Base-by-base conservation (phyloP, 768 basidiomycete species). In the Crassisporium funariophilum region DNA sequence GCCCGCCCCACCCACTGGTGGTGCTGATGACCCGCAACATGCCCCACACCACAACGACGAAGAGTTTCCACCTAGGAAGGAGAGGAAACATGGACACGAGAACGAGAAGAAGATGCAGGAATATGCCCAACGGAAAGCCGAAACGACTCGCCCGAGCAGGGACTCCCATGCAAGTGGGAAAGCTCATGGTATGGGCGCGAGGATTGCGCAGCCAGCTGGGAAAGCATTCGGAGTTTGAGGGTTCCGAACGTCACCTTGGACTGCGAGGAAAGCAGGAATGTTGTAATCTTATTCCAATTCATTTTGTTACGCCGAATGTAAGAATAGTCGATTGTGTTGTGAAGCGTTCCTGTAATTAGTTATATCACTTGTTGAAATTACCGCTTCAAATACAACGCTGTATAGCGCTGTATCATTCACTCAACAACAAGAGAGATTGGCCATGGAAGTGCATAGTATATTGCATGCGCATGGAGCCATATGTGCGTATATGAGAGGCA, bases 181-280 rank as follows among this genome's bases (percentile, higher is more conserved):
- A 33, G 61, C 51, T 0, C 75, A 73, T 52, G 77, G 72, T 13
- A 75, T 59, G 9, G 73, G 59, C 1, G 78, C 75, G 21, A 69
- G 83, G 46, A 84, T 85, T 47, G 73, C 70, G 3, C 83, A 85
- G 57, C 83, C 83, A 34, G 75, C 70, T 38, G 79, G 78, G 51
- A 59, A 57, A 29, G 47, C 29, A 5, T 50, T 63, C 13, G 54
- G 52, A 33, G 44, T 59, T 44, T 61, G 45, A 59, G 23, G 12
- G 22, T 19, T 27, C 25, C 41, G 34, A 25, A 16, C 8, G 22
- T 20, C 6, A 13, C 22, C 4, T 44, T 44, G 25, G 27, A 25
- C 20, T 20, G 29, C 11, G 29, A 16, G 23, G 40, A 41, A 31
- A 23, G 37, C 15, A 21, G 1, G 35, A 29, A 31, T 11, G 2